phyloP scores from a whole-genome alignment of 495 filamentous ascomycete species.

The Penicillium ucsense region DNA sequence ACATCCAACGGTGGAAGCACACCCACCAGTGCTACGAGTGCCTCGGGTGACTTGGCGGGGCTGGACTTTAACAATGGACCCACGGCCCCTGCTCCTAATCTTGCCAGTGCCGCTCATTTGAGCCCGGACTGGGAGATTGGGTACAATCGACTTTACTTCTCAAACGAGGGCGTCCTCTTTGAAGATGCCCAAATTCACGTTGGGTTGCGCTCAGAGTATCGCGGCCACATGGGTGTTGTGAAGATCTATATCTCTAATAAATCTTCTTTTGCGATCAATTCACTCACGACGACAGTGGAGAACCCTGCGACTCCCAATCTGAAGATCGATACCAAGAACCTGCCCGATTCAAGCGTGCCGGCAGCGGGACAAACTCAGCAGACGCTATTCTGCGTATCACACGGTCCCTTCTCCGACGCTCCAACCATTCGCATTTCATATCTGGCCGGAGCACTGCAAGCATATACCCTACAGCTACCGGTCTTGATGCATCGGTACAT shows the following conservation, averaged over 20 bases:
- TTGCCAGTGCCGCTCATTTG: slow-evolving; percentile 85
- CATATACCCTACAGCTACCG: slow-evolving; percentile 82
- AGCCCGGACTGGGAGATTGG: slow-evolving; percentile 91
- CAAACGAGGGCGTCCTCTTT: slow-evolving; percentile 78
- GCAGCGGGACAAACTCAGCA: slow-evolving; percentile 77
- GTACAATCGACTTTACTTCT: slow-evolving; percentile 74
- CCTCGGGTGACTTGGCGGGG: slow-evolving; percentile 60
- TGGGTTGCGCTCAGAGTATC: slow-evolving; percentile 87
- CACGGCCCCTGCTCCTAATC: slow-evolving; percentile 58
- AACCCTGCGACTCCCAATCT: slow-evolving; percentile 62
- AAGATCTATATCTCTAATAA: slow-evolving; percentile 96
- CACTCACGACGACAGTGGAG: slow-evolving; percentile 90
- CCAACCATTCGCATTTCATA: slow-evolving; percentile 93
- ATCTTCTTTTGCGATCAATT: slow-evolving; percentile 67
- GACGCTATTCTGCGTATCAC: slow-evolving; percentile 86
- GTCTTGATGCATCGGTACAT: slow-evolving; percentile 91
- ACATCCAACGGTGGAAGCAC: slow-evolving; percentile 39
- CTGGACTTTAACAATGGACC: slow-evolving; percentile 57
- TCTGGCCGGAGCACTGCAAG: slow-evolving; percentile 86
- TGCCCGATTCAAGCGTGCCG: slow-evolving; percentile 74
- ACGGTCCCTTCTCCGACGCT: slow-evolving; percentile 67
- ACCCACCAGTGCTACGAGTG: slow-evolving; percentile 19
- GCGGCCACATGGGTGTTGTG: slow-evolving; percentile 84
- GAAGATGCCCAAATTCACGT: slow-evolving; percentile 93
- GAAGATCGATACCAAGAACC: slow-evolving; percentile 71